Conservation (phyloP, 805 yeast genomes). For the Lipomyces starkeyi region DNA sequence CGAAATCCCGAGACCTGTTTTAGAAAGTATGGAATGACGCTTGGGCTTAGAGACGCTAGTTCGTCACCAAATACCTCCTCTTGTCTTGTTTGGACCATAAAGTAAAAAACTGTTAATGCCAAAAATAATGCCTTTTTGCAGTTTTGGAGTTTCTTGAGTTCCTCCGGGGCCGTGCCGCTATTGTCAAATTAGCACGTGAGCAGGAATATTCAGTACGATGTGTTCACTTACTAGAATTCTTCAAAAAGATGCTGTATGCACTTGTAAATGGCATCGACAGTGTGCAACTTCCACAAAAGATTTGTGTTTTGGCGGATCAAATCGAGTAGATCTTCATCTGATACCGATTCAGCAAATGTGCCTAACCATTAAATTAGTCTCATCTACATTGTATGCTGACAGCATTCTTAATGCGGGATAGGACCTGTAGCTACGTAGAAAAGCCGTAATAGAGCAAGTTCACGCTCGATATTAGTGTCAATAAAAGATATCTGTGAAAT, state of each 20-base stretch:
- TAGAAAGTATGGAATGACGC: constrained; percentile 28
- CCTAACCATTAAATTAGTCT: constrained; percentile 11
- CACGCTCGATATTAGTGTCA: background rate
- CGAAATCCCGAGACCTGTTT: constrained; percentile 19
- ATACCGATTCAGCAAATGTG: constrained; percentile 16
- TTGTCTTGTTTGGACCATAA: constrained; percentile 19
- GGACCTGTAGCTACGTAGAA: constrained; percentile 28
- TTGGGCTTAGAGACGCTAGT: constrained; percentile 17
- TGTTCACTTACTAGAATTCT: constrained; percentile 17
- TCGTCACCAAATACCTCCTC: constrained; percentile 5
- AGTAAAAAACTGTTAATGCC: constrained; percentile 26
- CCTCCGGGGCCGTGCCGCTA: background rate
- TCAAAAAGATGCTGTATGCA: constrained; percentile 15
- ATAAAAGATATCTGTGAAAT: constrained; percentile 4
- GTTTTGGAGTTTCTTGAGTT: background rate
- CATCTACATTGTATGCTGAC: background rate
- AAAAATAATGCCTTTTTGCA: constrained; percentile 13
- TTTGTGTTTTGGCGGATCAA: constrained; percentile 12
- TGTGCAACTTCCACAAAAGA: constrained; percentile 9
- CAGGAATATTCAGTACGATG: background rate
- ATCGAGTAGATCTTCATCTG: constrained; percentile 20
- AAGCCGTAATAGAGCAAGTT: constrained; percentile 18
- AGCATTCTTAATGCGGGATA: background rate
- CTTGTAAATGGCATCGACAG: constrained; percentile 17
- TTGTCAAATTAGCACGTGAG: constrained; percentile 1